A percentile compares a stretch with the other conserved stretches of the same genome.
Conservation (phyloP, 768 basidiomycete genomes). For the Leccinum barrowsii region DNA sequence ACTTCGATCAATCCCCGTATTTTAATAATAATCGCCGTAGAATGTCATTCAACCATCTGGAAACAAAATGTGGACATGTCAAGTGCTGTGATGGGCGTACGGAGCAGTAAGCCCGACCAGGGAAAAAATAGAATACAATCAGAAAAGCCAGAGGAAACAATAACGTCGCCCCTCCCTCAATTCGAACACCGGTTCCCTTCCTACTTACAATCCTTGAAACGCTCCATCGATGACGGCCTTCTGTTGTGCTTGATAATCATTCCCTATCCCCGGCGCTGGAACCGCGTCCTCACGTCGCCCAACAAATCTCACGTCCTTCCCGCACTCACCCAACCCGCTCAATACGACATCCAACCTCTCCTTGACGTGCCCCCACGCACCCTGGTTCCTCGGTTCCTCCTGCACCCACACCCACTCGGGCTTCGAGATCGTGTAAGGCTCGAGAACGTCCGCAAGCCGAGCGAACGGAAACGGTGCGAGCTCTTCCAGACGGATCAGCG, state of each 20-base stretch:
- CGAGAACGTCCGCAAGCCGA: conserved; percentile 44
- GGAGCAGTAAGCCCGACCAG: neutral
- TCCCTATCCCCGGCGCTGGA: conserved; percentile 75
- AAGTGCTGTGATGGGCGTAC: neutral
- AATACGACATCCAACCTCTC: conserved; percentile 55
- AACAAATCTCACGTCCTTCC: conserved; percentile 45
- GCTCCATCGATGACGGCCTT: conserved; percentile 53
- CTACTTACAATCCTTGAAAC: conserved; percentile 44
- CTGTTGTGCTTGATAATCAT: conserved; percentile 65
- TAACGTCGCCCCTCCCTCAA: neutral
- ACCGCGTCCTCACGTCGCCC: conserved; percentile 72
- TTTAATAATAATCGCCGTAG: neutral
- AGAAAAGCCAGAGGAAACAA: neutral
- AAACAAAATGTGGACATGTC: neutral
- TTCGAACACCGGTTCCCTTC: neutral
- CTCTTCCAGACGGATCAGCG: conserved; percentile 80
- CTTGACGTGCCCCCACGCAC: conserved; percentile 67
- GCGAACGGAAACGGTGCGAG: conserved; percentile 84
- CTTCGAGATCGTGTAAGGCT: conserved; percentile 39
- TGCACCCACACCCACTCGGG: conserved; percentile 60
- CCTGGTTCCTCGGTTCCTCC: conserved; percentile 89
- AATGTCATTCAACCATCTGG: neutral
- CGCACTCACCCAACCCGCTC: conserved; percentile 31
- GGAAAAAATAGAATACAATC: neutral
- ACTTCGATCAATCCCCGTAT: neutral